Base-by-base conservation (phyloP, 164 flowering plant species). In the Vitis riparia region DNA sequence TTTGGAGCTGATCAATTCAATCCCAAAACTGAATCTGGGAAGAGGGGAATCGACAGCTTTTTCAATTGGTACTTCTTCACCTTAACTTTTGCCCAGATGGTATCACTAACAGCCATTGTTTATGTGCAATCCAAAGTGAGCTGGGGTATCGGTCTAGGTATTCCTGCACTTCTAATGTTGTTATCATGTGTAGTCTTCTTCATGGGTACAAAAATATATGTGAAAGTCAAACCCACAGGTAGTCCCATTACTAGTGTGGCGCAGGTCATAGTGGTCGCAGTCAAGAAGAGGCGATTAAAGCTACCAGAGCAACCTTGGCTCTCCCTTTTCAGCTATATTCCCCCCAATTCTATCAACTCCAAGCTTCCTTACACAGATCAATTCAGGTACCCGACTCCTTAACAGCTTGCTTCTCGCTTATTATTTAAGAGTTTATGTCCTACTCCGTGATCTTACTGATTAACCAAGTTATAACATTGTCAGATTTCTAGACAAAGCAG, bases 11-110 rank as follows among this genome's bases (percentile, higher is more conserved):
- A 94, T 68, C 98, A 94, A 53, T 94, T 94, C 76, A 78, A 94
- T 63, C 94, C 97, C 1, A 72, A 78, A 1, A 90, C 93, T 0
- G 94, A 89, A 27, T 77, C 91, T 0, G 98, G 99, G 10, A 87
- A 81, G 70, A 78, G 80, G 66, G 96, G 96, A 6, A 78, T 91
- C 58, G 80, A 80, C 73, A 93, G 98, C 71, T 95, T 95, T 85
- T 93, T 93, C 87, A 93, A 93, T 56, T 95, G 99, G 99, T 95
- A 90, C 78, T 91, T 78, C 80, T 90, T 91, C 85, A 91, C 97
- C 44, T 87, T 75, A 80, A 91, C 98, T 9, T 84, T 89, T 57
- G 97, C 96, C 0, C 71, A 79, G 80, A 83, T 93, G 86, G 65
- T 95, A 3, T 84, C 98, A 2, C 58, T 93, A 55, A 93, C 98